These are phyloP conservation scores for Plasmodiophora brassicae DNA, from an alignment of 208 protist species.

Conservation along the genomic window DNA sequence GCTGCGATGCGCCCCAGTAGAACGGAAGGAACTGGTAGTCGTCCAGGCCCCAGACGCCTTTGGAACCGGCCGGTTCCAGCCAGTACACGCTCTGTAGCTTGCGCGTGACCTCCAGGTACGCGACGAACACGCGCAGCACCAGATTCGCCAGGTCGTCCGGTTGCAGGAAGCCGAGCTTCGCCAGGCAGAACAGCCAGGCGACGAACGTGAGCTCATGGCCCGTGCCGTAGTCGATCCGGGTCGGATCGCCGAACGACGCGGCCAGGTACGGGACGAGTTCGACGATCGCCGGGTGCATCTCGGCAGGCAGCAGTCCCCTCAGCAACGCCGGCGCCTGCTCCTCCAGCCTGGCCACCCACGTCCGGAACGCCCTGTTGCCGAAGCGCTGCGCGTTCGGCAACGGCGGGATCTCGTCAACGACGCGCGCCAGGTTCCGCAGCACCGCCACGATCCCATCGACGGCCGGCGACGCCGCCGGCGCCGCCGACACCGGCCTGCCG, in stretches of 20 bases:
- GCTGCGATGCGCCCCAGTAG: constrained; percentile 86
- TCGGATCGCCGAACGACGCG: constrained; percentile 85
- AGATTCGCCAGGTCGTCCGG: constrained; percentile 66
- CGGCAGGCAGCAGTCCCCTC: neutral
- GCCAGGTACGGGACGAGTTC: constrained; percentile 83
- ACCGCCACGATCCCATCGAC: neutral
- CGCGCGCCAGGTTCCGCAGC: neutral
- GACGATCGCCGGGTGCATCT: neutral
- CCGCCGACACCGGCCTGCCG: neutral
- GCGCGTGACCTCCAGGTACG: constrained; percentile 85
- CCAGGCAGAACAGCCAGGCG: constrained; percentile 77
- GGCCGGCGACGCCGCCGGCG: neutral
- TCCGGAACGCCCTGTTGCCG: constrained; percentile 52
- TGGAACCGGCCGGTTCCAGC: constrained; percentile 90
- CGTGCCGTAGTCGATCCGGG: constrained; percentile 95
- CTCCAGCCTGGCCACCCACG: neutral
- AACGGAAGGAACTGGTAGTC: constrained; percentile 98
- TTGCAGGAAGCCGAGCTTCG: constrained; percentile 55
- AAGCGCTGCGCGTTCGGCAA: constrained; percentile 43
- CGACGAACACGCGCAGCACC: constrained; percentile 75
- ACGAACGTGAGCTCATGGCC: constrained; percentile 96
- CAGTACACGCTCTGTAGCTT: constrained; percentile 56
- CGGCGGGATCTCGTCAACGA: constrained; percentile 46
- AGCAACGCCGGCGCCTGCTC: neutral
- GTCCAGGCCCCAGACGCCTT: constrained; percentile 97